Evolutionary conservation across 768 basidiomycete species (phyloP).

Genomic region (Suillus ampliporus): DNA sequence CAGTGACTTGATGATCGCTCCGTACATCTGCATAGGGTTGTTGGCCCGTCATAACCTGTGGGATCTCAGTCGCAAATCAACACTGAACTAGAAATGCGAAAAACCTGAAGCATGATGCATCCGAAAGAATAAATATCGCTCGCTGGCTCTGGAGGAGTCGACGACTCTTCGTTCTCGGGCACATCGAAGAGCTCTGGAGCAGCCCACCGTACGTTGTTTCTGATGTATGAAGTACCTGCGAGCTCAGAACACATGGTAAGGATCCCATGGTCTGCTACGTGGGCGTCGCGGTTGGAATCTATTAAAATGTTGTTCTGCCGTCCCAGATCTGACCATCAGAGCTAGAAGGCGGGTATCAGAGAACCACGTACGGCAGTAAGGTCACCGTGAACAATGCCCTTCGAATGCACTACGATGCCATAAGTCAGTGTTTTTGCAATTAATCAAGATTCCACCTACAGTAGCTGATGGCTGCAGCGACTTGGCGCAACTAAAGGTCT

Average conservation of each 20-base stretch:
- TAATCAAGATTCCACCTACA: constrained; percentile 4
- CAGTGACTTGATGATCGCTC: constrained; percentile 28
- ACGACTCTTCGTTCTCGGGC: constrained; percentile 18
- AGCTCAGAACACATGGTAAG: constrained; percentile 35
- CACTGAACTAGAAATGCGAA: background rate
- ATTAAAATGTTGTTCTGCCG: constrained; percentile 43
- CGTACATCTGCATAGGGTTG: constrained; percentile 28
- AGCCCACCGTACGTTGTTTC: constrained; percentile 45
- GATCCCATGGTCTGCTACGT: constrained; percentile 45
- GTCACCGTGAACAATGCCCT: constrained; percentile 49
- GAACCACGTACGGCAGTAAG: constrained; percentile 44
- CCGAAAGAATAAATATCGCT: constrained; percentile 37
- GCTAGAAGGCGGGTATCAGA: background rate
- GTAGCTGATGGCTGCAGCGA: constrained; percentile 28
- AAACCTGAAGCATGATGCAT: constrained; percentile 35
- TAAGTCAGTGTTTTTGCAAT: background rate
- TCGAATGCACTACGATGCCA: constrained; percentile 13
- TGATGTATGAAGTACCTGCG: constrained; percentile 23
- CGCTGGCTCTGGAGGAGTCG: background rate
- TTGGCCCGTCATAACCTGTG: constrained; percentile 29
- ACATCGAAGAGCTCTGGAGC: constrained; percentile 44
- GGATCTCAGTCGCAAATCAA: background rate
- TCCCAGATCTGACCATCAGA: constrained; percentile 6
- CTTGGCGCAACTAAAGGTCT: constrained; percentile 5
- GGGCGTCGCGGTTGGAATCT: constrained; percentile 34